Base-by-base conservation (phyloP, 495 filamentous ascomycete genomes). In the Thermothielavioides terrestris region DNA sequence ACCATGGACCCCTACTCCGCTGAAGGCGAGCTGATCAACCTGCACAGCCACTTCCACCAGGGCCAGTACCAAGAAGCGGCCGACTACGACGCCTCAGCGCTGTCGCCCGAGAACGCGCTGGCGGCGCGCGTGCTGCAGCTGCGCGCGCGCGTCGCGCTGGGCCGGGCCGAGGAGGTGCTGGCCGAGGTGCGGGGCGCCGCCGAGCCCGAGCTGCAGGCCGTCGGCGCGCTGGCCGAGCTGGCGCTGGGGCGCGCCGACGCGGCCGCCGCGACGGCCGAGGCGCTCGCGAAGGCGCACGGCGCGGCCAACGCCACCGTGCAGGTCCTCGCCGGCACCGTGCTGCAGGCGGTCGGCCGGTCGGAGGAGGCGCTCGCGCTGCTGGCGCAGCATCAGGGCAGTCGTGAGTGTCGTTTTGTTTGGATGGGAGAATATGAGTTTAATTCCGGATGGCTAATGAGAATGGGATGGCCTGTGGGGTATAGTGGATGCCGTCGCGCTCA, bases 1-100 rank as follows among this genome's bases (percentile, higher is more conserved):
- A 57, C 49, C 36, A 64, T 64, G 61, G 92, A 98, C 75, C 92
- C 91, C 52, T 98, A 91, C 64, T 94, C 88, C 18, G 78, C 86
- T 57, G 92, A 96, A 74, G 89, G 88, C 74, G 92, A 98, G 72
- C 81, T 98, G 57, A 81, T 95, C 67, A 94, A 90, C 75, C 83
- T 96, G 65, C 87, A 92, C 79, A 94, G 85, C 71, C 79, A 86
- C 74, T 96, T 95, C 79, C 85, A 92, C 76, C 86, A 89, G 64
- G 88, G 86, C 63, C 88, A 91, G 71, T 95, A 88, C 78, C 73
- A 83, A 45, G 71, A 79, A 48, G 89, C 92, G 54, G 66, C 91
- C 68, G 83, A 89, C 70, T 89, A 85, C 69, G 81, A 88, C 68
- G 82, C 80, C 22, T 77, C 83, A 5, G 69, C 81, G 37, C 81